phyloP scores from a whole-genome alignment of 2,329 filamentous ascomycete species.

The Aspergillus fructus region DNA sequence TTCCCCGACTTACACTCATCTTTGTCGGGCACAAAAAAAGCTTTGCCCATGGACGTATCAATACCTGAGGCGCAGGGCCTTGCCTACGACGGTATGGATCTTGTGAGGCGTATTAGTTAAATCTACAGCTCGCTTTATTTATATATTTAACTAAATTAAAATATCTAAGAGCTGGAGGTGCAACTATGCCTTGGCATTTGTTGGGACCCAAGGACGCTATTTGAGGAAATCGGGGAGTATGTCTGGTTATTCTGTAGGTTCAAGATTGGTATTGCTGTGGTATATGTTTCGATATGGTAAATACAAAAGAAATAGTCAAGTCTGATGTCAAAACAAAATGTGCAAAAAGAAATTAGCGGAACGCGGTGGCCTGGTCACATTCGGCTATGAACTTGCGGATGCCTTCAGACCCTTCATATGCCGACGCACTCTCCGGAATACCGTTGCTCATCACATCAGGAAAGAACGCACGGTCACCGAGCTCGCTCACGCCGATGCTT shows the following conservation, averaged over 20 bases:
- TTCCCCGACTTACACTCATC: too few relatives aligned
- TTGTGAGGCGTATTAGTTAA: too few relatives aligned
- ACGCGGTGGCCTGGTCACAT: constrained; percentile 52
- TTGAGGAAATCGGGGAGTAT: too few relatives aligned
- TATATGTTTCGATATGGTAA: not conserved
- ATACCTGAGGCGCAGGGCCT: too few relatives aligned
- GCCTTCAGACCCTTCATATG: constrained; percentile 64
- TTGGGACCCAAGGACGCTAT: too few relatives aligned
- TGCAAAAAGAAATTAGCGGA: not conserved
- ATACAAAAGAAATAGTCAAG: constrained; percentile 17
- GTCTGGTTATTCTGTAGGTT: not conserved
- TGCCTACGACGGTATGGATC: too few relatives aligned
- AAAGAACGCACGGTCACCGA: constrained; percentile 42
- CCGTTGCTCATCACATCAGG: constrained; percentile 40
- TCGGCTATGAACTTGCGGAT: constrained; percentile 67
- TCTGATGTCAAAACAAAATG: not conserved
- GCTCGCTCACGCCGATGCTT: constrained; percentile 56
- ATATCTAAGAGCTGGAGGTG: too few relatives aligned
- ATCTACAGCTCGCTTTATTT: too few relatives aligned
- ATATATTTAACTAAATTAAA: too few relatives aligned
- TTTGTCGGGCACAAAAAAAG: too few relatives aligned
- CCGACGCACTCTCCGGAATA: constrained; percentile 40
- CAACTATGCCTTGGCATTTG: too few relatives aligned
- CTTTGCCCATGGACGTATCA: too few relatives aligned
- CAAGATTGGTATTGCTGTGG: not conserved